Conservation (phyloP, 116 monocot genomes). For the Posidonia oceanica region DNA sequence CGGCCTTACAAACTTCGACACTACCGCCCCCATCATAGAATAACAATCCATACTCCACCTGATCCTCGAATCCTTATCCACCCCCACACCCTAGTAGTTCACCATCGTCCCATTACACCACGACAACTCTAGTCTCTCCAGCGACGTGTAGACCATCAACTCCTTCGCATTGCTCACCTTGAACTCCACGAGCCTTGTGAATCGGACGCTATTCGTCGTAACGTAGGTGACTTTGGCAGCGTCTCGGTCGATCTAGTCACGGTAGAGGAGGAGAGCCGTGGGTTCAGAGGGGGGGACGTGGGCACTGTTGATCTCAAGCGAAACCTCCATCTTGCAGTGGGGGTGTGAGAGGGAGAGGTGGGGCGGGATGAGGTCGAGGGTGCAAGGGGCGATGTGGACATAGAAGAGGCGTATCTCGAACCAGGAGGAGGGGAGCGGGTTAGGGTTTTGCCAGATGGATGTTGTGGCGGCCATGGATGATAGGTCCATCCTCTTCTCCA, state of each 20-base stretch:
- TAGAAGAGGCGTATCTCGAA: slow-evolving; percentile 75
- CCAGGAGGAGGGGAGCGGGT: not conserved
- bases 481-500: slow-evolving; percentile 8
- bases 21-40: slow-evolving; percentile 10
- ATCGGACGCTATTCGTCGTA: slow-evolving; percentile 50
- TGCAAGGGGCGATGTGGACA: slow-evolving; percentile 13
- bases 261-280: slow-evolving; percentile 40
- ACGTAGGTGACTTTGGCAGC: slow-evolving; percentile 72
- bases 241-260: slow-evolving; percentile 48
- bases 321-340: slow-evolving; percentile 35
- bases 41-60: slow-evolving; percentile 35
- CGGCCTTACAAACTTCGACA: not conserved
- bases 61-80: slow-evolving; percentile 11
- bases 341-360: slow-evolving; percentile 45
- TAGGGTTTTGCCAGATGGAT: not conserved
- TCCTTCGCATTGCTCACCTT: slow-evolving; percentile 48
- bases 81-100: slow-evolving; percentile 1
- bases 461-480: not conserved
- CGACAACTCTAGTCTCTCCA: slow-evolving; percentile 50
- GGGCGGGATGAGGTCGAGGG: slow-evolving; percentile 17
- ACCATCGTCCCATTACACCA: slow-evolving; percentile 34
- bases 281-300: slow-evolving; percentile 27
- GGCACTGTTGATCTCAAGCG: slow-evolving; percentile 49
- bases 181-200: slow-evolving; percentile 57
- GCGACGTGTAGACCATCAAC: slow-evolving; percentile 57